Evolutionary conservation across 2,329 filamentous ascomycete genomes (phyloP), one percentile per base, ranked within the genome.

Genomic region (Cercospora citrullina): DNA sequence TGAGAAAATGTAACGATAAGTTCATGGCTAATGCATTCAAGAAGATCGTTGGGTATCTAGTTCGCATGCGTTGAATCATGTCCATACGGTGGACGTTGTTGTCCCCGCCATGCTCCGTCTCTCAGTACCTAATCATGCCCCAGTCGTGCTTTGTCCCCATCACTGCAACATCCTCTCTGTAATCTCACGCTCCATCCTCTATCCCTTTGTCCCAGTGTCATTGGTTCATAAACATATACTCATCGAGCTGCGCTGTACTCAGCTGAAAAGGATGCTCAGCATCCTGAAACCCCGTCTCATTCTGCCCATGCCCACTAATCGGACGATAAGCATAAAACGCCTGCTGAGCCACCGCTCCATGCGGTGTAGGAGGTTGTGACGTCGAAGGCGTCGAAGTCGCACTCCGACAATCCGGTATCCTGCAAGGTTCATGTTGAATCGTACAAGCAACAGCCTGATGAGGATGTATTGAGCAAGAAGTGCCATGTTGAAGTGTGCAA

Each of bases 221-320:
- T 63, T 62, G 65, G 53, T 67, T 69, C 70, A 71, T 69, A 59
- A 71, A 72, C 65, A 69, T 68, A 65, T 71, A 72, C 7, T 72
- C 71, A 16, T 65, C 53, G 31, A 72, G 64, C 55, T 70, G 69
- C 39, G 60, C 63, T 21, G 64, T 48, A 45, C 64, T 68, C 30
- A 72, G 58, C 63, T 72, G 71, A 42, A 72, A 72, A n/a, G 69
- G 69, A 66, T 71, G 69, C 28, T 72, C 72, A 4, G 70, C 68
- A 61, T 71, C 70, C 14, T 69, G 65, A 28, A 72, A 73, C 3
- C 36, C 36, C 36, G 69, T 45, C 16, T 72, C 71, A 30, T 42
- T 51, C 10, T 72, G 67, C 42, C 66, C 33, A 36, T 36, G 31
- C 33, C 33, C 31, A 39, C 61, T 51, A 36, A 72, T 67, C 14